Conservation (phyloP, 768 basidiomycete genomes). For the Trametes meyenii region DNA sequence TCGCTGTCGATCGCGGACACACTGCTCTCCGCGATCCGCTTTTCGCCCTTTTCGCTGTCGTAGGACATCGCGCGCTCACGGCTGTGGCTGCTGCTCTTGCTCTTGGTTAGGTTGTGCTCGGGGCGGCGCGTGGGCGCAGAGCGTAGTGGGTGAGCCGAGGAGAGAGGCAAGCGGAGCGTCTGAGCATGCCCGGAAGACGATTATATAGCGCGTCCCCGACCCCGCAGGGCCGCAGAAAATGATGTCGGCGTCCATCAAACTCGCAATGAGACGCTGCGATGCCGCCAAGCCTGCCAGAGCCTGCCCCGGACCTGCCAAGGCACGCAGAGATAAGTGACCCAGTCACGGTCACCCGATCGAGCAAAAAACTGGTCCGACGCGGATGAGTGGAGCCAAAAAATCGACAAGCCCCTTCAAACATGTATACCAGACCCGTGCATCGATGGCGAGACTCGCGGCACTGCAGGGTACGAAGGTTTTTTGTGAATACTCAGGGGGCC, state of each 20-base stretch:
- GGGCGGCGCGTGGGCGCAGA: not conserved
- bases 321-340: not conserved
- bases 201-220: conserved; percentile 6
- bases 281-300: conserved; percentile 18
- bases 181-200: not conserved
- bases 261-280: conserved; percentile 14
- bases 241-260: conserved; percentile 17
- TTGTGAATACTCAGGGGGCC: too few species aligned
- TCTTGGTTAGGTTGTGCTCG: too few species aligned
- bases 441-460: too few species aligned
- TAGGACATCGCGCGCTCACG: too few species aligned
- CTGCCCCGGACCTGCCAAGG: conserved; percentile 17
- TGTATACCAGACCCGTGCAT: too few species aligned
- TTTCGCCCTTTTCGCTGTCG: conserved; percentile 3
- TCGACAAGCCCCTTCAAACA: too few species aligned
- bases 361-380: too few species aligned
- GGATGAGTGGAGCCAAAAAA: too few species aligned
- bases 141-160: conserved; percentile 1
- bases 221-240: conserved; percentile 4
- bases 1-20: not conserved
- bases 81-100: too few species aligned
- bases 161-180: not conserved
- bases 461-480: too few species aligned
- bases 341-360: not conserved
- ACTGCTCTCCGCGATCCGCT: not conserved